Base-by-base conservation (phyloP, 192 early-diverging fungal genomes). In the Spinellus fusiger region DNA sequence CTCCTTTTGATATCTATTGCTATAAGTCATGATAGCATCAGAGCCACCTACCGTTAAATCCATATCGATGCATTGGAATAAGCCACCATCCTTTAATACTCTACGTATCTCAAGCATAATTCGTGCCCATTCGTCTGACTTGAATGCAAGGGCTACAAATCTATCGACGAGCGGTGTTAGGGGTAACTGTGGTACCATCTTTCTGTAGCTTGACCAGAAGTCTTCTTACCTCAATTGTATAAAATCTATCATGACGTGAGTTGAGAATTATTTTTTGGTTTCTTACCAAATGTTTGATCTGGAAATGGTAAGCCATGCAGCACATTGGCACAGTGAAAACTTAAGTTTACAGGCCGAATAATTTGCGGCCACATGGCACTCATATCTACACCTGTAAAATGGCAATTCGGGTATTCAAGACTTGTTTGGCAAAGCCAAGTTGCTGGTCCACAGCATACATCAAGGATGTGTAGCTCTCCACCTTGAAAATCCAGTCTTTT, bases 361-460 rank as follows among this genome's bases (percentile, higher is more conserved):
- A 66, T 55, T 44, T 66, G 56, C 4, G 64, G 64, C 64, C 64
- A 66, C 15, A 66, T 9, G 18, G 16, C 50, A 44, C 56, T 52
- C 64, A 66, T 66, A 51, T 66, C 64, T 5, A 66, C 38, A 40
- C 64, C 64, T 13, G 46, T 34, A 44, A 66, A 66, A 13, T 59
- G 64, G 35, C 64, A 66, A 51, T 20, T 32, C 0, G 64, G 64
- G 25, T 66, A 66, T 31, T 66, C 64, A 9, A 66, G 37, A 40
- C 64, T 66, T 2, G 64, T 66, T 31, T 66, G 55, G 47, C 64
- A 66, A 0, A 66, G 25, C 64, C 64, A 66, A 22, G 64, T 66
- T 25, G 56, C 64, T 0, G 64, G 56, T 3, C 64, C 64, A 32
- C 64, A 66, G 25, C 64, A 66, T 15, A 66, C 56, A 53, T 66